Conservation (phyloP, 2,329 filamentous ascomycete genomes). For the Cercospora citrullina region DNA sequence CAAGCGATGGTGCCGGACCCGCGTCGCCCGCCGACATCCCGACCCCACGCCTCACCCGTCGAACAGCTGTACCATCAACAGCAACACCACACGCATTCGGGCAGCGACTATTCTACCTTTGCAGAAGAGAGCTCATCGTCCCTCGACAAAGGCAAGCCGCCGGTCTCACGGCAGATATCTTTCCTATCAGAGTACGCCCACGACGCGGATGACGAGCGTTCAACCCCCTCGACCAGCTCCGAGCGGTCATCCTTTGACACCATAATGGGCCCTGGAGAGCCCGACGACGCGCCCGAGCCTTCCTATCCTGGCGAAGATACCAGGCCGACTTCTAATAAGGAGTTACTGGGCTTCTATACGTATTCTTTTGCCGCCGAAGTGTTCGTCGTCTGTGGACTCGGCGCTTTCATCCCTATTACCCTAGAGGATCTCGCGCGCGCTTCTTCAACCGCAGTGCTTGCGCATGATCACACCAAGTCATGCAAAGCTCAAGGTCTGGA, state of each 20-base stretch:
- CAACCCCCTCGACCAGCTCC: slow-evolving; percentile 19
- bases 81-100: neutral
- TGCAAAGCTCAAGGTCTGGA: slow-evolving; percentile 50
- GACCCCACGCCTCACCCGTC: neutral
- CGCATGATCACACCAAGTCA: slow-evolving; percentile 72
- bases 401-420: slow-evolving; percentile 92
- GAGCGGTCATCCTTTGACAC: slow-evolving; percentile 12
- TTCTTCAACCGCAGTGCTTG: slow-evolving; percentile 70
- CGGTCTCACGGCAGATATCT: slow-evolving; percentile 13
- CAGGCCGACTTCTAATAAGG: slow-evolving; percentile 80
- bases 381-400: slow-evolving; percentile 86
- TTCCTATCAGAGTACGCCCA: slow-evolving; percentile 18
- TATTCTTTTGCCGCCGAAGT: slow-evolving; percentile 97
- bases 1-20: slow-evolving; percentile 7
- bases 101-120: slow-evolving; percentile 7
- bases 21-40: neutral
- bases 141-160: slow-evolving; percentile 6
- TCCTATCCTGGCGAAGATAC: slow-evolving; percentile 82
- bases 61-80: neutral
- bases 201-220: slow-evolving; percentile 31
- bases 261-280: slow-evolving; percentile 24
- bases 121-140: slow-evolving; percentile 5
- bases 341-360: slow-evolving; percentile 91
- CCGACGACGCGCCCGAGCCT: slow-evolving; percentile 36
- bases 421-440: slow-evolving; percentile 91